Percentiles rank a stretch among this genome's conserved stretches.
Conservation (phyloP, 1,284 basidiomycete species). For the Cryptococcus sp. region DNA sequence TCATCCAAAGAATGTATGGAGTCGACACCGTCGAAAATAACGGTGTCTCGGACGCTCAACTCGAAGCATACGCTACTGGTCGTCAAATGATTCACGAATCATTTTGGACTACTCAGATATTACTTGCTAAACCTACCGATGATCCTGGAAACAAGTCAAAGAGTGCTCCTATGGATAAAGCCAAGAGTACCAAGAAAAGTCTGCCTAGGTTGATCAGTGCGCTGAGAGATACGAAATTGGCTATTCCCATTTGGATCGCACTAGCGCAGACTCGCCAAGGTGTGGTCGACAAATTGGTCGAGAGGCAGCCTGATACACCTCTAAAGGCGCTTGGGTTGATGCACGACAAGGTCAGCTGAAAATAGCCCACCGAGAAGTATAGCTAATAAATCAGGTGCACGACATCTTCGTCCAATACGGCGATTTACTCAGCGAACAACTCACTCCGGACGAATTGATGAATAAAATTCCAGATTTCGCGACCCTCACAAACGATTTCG, state of each 20-base stretch:
- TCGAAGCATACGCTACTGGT: conserved; percentile 85
- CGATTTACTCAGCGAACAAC: conserved; percentile 49
- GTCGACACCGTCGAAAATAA: conserved; percentile 80
- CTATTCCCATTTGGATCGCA: conserved; percentile 77
- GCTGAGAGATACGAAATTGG: conserved; percentile 66
- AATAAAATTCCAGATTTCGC: conserved; percentile 58
- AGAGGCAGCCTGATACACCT: conserved; percentile 25
- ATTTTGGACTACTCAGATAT: conserved; percentile 50
- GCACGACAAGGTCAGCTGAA: conserved; percentile 66
- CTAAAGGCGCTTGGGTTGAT: conserved; percentile 60
- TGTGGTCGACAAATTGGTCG: conserved; percentile 28
- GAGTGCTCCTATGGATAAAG: conserved; percentile 23
- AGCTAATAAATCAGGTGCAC: conserved; percentile 43
- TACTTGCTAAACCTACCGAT: conserved; percentile 30
- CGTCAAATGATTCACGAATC: conserved; percentile 78
- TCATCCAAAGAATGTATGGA: conserved; percentile 93
- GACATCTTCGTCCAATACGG: conserved; percentile 55
- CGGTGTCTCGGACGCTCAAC: conserved; percentile 74
- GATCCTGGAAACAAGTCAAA: conserved; percentile 19
- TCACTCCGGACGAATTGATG: conserved; percentile 46
- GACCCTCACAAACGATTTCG: conserved; percentile 68
- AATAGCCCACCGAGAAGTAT: neutral
- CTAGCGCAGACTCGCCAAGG: conserved; percentile 71
- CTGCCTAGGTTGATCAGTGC: conserved; percentile 61
- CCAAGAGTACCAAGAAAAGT: conserved; percentile 35